phyloP scores from a whole-genome alignment of 176 grass and related monocot species.

The Aegilops umbellulata region DNA sequence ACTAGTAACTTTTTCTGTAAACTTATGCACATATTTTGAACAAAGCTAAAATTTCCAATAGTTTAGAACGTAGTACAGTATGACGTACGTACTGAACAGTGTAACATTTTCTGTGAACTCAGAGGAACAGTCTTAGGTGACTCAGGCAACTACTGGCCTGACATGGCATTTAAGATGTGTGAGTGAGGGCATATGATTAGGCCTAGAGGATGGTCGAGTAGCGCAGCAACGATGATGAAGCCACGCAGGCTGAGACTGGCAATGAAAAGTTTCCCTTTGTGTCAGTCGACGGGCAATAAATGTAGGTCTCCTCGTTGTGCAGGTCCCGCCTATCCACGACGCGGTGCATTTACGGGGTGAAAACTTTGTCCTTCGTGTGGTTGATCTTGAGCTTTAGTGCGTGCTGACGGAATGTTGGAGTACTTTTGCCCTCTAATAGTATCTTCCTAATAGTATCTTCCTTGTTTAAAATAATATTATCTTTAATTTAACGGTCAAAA shows the following conservation, averaged over 20 bases:
- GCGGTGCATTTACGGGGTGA: not conserved
- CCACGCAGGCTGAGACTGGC: not conserved
- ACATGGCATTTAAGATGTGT: conserved; percentile 7
- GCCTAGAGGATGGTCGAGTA: not conserved
- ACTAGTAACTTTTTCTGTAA: too few species aligned
- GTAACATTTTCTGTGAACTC: not conserved
- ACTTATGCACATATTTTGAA: too few species aligned
- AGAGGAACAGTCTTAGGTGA: not conserved
- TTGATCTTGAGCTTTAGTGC: too few species aligned
- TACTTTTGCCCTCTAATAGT: too few species aligned
- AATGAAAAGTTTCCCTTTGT: not conserved
- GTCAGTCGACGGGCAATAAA: conserved; percentile 18
- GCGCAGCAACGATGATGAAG: not conserved
- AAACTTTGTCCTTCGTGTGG: not conserved
- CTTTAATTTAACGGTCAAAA: not conserved
- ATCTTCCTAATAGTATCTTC: too few species aligned
- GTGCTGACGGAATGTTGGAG: too few species aligned
- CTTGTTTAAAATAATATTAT: too few species aligned
- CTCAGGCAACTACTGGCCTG: not conserved
- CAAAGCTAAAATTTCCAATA: too few species aligned
- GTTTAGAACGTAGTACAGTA: too few species aligned
- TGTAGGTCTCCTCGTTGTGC: not conserved
- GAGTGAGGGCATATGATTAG: not conserved
- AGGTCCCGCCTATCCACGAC: not conserved
- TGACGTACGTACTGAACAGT: not conserved